Evolutionary conservation across 2,329 filamentous ascomycete genomes (phyloP).

Genomic region (Alternaria longipes): DNA sequence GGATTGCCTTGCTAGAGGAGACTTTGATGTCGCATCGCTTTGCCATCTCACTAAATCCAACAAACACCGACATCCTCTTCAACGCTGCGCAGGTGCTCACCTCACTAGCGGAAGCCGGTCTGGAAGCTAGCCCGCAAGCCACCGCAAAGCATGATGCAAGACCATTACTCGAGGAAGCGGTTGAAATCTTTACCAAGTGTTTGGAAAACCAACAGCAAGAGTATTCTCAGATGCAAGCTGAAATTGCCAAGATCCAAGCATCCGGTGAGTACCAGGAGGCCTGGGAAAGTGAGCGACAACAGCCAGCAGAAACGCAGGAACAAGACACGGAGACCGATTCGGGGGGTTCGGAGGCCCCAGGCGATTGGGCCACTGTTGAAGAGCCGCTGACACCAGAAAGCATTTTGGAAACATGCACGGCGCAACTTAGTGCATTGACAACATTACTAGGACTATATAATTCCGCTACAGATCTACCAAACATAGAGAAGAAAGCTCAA

Average conservation of each 20-base stretch:
- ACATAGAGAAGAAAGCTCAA: conserved; percentile 67
- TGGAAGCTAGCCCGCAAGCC: conserved; percentile 60
- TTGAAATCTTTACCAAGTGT: conserved; percentile 66
- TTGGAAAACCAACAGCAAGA: conserved; percentile 57
- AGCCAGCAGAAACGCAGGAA: conserved; percentile 16
- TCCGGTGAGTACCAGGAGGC: conserved; percentile 33
- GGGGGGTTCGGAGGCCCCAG: conserved; percentile 51
- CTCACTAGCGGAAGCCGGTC: conserved; percentile 68
- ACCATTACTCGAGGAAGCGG: conserved; percentile 66
- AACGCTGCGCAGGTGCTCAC: conserved; percentile 76
- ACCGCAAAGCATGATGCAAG: conserved; percentile 58
- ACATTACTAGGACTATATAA: conserved; percentile 61
- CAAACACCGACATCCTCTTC: conserved; percentile 74
- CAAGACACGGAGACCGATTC: conserved; percentile 39
- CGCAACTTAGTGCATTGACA: conserved; percentile 63
- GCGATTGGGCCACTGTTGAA: conserved; percentile 73
- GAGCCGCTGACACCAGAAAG: conserved; percentile 71
- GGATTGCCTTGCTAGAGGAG: conserved; percentile 65
- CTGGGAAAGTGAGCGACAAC: conserved; percentile 26
- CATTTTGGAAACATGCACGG: conserved; percentile 73
- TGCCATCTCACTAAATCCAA: conserved; percentile 66
- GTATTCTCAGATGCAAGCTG: conserved; percentile 52
- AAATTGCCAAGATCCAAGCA: conserved; percentile 43
- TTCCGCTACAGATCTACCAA: conserved; percentile 53
- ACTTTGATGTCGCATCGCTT: conserved; percentile 71